Conservation (phyloP, 768 basidiomycete genomes). For the Terana coerulea region DNA sequence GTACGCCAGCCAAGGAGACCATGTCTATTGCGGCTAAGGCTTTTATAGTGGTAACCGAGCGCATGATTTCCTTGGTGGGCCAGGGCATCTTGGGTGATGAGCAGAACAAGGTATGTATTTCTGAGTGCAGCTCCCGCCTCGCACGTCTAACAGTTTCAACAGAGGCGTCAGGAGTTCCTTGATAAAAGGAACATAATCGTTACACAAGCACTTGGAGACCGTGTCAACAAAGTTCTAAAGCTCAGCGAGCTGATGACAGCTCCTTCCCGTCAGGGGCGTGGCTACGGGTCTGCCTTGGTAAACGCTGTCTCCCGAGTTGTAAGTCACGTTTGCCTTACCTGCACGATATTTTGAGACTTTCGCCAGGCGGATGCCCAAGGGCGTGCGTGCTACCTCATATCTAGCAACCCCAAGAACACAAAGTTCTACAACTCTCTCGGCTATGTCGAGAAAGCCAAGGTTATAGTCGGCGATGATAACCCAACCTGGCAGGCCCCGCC, state of each 20-base stretch:
- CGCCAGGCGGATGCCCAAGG: conserved; percentile 7
- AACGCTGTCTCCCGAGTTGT: conserved; percentile 1
- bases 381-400: conserved; percentile 1
- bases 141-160: background rate
- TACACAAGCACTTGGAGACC: background rate
- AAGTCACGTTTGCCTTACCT: background rate
- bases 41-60: background rate
- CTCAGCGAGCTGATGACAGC: background rate
- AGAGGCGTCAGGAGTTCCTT: conserved; percentile 4
- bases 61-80: background rate
- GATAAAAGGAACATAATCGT: background rate
- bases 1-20: background rate
- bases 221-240: background rate
- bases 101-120: conserved; percentile 4
- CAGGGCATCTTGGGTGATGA: background rate
- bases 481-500: conserved; percentile 10
- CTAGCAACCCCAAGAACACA: conserved; percentile 4
- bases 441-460: background rate
- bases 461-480: conserved; percentile 7
- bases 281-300: background rate
- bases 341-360: background rate
- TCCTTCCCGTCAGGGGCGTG: conserved; percentile 5
- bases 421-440: conserved; percentile 9
- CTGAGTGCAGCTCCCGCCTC: too few relatives aligned
- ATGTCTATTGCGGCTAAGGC: background rate